A percentile compares a stretch with the other conserved stretches of the same genome.
phyloP scores from a whole-genome alignment of 352 stramenopile species.

The Globisporangium megalacanthum region DNA sequence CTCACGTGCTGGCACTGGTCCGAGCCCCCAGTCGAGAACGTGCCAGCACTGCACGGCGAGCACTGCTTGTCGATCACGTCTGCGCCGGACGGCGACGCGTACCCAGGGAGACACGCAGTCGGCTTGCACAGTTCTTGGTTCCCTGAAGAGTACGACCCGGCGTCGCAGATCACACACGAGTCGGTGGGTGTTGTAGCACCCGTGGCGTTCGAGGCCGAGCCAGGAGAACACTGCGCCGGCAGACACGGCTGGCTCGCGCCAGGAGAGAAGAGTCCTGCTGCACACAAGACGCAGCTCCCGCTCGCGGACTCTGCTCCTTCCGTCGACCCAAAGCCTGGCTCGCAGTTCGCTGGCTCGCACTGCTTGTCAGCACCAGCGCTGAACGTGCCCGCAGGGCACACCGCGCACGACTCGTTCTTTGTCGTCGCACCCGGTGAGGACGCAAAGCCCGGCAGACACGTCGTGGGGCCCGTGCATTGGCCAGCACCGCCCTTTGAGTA shows the following conservation, averaged over 20 bases:
- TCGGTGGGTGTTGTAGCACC: conserved; percentile 15
- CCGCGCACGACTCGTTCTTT: conserved; percentile 23
- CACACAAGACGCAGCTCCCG: conserved; percentile 23
- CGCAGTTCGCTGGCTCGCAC: conserved; percentile 26
- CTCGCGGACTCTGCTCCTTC: conserved; percentile 22
- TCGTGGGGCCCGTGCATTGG: conserved; percentile 27
- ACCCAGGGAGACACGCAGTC: conserved; percentile 28
- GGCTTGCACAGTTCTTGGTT: conserved; percentile 19
- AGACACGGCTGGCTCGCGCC: conserved; percentile 24
- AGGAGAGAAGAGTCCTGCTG: conserved; percentile 28
- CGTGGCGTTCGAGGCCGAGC: conserved; percentile 22
- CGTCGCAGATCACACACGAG: conserved; percentile 27
- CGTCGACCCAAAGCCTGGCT: conserved; percentile 24
- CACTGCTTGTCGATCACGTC: conserved; percentile 36
- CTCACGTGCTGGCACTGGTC: conserved; percentile 28
- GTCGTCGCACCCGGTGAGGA: conserved; percentile 26
- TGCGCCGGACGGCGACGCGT: conserved; percentile 30
- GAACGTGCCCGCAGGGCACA: conserved; percentile 27
- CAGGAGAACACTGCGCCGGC: conserved; percentile 20
- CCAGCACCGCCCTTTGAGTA: conserved; percentile 25
- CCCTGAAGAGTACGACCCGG: conserved; percentile 23
- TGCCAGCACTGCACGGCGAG: conserved; percentile 26
- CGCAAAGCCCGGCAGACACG: conserved; percentile 24
- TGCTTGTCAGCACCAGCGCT: conserved; percentile 20
- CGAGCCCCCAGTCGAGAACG: conserved; percentile 28